A percentile compares a stretch with the other conserved stretches of the same genome.
Evolutionary conservation across 2,329 filamentous ascomycete genomes (phyloP).

Genomic region (Akanthomyces uredinophilus): DNA sequence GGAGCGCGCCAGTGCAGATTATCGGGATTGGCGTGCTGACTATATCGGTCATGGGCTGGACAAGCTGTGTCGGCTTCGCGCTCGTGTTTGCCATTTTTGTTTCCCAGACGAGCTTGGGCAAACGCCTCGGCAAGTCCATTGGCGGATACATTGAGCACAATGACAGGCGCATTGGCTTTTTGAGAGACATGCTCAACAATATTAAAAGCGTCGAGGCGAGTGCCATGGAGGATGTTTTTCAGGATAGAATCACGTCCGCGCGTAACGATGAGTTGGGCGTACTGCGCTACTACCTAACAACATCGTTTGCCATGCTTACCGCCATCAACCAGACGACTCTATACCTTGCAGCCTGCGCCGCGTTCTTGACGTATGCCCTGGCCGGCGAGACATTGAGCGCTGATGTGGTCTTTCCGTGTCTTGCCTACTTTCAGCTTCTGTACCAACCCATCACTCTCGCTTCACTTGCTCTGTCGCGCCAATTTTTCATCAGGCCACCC

Average conservation of each 20-base stretch:
- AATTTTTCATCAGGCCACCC: slow-evolving; percentile 3
- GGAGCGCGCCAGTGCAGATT: slow-evolving; percentile 14
- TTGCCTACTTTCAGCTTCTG: slow-evolving; percentile 5
- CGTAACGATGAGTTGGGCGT: background rate
- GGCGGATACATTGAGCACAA: slow-evolving; percentile 7
- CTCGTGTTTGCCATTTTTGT: slow-evolving; percentile 1
- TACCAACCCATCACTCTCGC: slow-evolving; percentile 7
- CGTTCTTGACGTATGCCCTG: slow-evolving; percentile 5
- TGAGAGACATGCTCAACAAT: slow-evolving; percentile 10
- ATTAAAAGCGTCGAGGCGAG: slow-evolving; percentile 10
- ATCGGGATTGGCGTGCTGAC: slow-evolving; percentile 1
- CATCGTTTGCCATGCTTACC: slow-evolving; percentile 13
- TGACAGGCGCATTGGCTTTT: background rate
- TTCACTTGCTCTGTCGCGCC: background rate
- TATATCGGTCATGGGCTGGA: slow-evolving; percentile 1
- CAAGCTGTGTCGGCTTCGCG: slow-evolving; percentile 6
- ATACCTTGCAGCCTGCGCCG: slow-evolving; percentile 7
- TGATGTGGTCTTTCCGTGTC: slow-evolving; percentile 5
- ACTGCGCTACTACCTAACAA: slow-evolving; percentile 1
- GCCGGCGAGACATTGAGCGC: background rate
- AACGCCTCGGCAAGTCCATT: background rate
- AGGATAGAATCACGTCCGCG: background rate
- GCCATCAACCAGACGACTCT: slow-evolving; percentile 10
- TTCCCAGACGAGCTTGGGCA: slow-evolving; percentile 2
- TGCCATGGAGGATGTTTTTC: slow-evolving; percentile 9